Conservation (phyloP, 805 yeast genomes). For the Hemisphaericaspora nanyangensis region DNA sequence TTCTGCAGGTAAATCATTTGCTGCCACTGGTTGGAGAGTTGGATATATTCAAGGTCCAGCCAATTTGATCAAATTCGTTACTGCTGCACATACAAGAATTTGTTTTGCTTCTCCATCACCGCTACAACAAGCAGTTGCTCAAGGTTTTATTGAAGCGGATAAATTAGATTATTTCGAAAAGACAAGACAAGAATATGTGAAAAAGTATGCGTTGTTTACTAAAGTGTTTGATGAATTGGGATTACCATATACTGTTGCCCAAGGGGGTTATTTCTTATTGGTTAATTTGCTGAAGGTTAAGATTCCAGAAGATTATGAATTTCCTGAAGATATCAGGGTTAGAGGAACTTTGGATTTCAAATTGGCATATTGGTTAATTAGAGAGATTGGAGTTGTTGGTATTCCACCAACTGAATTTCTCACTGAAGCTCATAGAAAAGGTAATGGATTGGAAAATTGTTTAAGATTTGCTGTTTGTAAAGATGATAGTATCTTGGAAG, state of each 20-base stretch:
- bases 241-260: constrained; percentile 85
- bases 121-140: constrained; percentile 86
- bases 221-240: constrained; percentile 80
- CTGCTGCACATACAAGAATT: constrained; percentile 90
- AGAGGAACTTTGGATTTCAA: constrained; percentile 80
- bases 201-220: constrained; percentile 72
- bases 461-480: constrained; percentile 96
- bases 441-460: constrained; percentile 74
- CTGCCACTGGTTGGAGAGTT: constrained; percentile 99
- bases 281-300: constrained; percentile 83
- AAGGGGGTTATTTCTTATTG: constrained; percentile 89
- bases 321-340: constrained; percentile 62
- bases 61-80: constrained; percentile 74
- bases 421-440: constrained; percentile 54
- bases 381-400: constrained; percentile 89
- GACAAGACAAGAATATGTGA: constrained; percentile 63
- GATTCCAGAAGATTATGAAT: constrained; percentile 67
- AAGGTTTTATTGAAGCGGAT: constrained; percentile 63
- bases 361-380: constrained; percentile 88
- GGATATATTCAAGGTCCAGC: constrained; percentile 93
- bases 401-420: constrained; percentile 98
- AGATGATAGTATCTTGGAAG: constrained; percentile 74
- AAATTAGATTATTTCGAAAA: constrained; percentile 62
- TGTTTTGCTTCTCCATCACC: constrained; percentile 92
- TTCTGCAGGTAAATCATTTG: constrained; percentile 95